These are phyloP conservation scores for Elsinoe batatas DNA, from an alignment of 2,329 filamentous ascomycete genomes.

Conservation along the genomic window DNA sequence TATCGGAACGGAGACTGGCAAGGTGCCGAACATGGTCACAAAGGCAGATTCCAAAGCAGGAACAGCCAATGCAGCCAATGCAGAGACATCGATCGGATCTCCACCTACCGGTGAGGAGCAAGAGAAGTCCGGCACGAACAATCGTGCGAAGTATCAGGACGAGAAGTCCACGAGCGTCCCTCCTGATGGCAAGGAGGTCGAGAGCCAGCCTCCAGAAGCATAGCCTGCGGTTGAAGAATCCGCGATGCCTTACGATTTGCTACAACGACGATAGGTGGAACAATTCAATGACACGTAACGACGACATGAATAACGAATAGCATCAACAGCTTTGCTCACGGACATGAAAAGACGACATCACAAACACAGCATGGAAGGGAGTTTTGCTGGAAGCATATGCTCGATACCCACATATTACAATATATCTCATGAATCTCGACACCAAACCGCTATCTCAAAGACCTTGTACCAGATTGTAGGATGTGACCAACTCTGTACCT, in stretches of 20 bases:
- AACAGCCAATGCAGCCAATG: no score
- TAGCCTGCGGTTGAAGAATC: no score
- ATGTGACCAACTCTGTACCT: no score
- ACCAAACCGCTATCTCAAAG: no score
- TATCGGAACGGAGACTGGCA: no score
- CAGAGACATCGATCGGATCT: slow-evolving; percentile 13
- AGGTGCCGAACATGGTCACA: no score
- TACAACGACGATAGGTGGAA: no score
- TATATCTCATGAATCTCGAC: background rate
- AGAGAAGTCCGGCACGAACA: background rate
- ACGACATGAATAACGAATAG: background rate
- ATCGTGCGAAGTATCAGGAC: background rate
- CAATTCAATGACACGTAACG: background rate
- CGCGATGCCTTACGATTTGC: background rate
- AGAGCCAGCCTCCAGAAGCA: no score
- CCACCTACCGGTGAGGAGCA: background rate
- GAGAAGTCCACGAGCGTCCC: background rate
- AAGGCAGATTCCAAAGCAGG: no score
- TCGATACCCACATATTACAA: slow-evolving; percentile 11
- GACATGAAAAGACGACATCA: background rate
- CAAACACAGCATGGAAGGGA: background rate
- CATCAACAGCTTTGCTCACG: no score
- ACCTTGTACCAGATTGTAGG: no score
- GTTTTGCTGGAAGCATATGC: background rate
- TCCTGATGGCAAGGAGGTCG: no score